Conservation (phyloP, 768 basidiomycete genomes). For the Amanita subjunquillea region DNA sequence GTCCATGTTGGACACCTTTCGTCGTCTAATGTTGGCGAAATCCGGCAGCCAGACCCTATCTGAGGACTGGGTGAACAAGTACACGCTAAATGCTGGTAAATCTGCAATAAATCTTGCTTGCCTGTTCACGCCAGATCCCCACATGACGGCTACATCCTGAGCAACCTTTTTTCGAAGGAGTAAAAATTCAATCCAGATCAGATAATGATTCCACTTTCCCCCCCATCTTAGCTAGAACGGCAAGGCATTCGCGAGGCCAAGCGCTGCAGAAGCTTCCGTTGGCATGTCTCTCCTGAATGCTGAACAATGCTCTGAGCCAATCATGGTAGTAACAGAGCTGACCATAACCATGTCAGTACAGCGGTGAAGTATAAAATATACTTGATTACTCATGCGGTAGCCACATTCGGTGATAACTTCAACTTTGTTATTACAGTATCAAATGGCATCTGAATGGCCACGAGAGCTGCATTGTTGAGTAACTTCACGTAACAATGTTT, state of each 20-base stretch:
- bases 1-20: no score
- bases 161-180: no score
- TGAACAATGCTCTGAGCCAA: not conserved
- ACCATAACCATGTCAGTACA: not conserved
- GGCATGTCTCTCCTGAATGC: not conserved
- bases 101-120: no score
- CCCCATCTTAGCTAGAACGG: not conserved
- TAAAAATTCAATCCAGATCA: not conserved
- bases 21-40: no score
- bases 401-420: not conserved
- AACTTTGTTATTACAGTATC: not conserved
- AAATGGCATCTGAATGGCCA: not conserved
- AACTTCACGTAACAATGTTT: conserved; percentile 1
- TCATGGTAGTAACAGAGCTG: not conserved
- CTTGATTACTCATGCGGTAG: not conserved
- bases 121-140: no score
- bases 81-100: no score
- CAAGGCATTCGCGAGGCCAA: not conserved
- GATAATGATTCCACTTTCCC: not conserved
- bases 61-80: no score
- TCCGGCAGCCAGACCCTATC: no score
- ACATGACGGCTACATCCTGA: no score
- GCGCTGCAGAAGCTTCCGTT: not conserved
- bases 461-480: not conserved
- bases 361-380: not conserved